These are phyloP conservation scores for Baorangia bicolor DNA, from an alignment of 768 basidiomycete species.

Conservation along the genomic window DNA sequence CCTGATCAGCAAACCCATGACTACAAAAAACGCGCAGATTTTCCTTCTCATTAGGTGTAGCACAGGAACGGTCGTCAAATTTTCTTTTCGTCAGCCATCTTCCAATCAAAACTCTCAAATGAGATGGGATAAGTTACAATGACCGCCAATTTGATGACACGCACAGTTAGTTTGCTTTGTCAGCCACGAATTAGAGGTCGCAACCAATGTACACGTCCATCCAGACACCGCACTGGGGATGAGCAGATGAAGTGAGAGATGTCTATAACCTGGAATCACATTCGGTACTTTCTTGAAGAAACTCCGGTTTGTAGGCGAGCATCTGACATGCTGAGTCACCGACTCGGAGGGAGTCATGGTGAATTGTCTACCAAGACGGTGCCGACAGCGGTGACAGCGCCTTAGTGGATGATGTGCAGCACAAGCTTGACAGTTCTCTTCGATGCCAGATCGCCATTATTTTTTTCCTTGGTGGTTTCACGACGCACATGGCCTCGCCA, in stretches of 20 bases:
- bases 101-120: background rate
- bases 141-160: too few relatives aligned
- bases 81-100: background rate
- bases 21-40: background rate
- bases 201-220: background rate
- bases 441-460: background rate
- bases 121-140: too few relatives aligned
- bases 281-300: background rate
- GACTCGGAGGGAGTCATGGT: background rate
- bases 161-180: background rate
- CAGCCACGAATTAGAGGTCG: background rate
- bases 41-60: background rate
- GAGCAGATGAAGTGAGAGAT: background rate
- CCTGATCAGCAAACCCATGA: background rate
- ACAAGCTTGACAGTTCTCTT: background rate
- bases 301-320: background rate
- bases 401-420: background rate
- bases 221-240: background rate
- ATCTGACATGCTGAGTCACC: background rate
- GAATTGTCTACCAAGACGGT: background rate
- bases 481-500: too few relatives aligned
- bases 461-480: background rate
- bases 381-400: background rate
- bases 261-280: background rate
- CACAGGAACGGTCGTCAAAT: background rate